These are phyloP conservation scores for Tulasnella sp. DNA, from an alignment of 768 basidiomycete genomes.

Conservation along the genomic window DNA sequence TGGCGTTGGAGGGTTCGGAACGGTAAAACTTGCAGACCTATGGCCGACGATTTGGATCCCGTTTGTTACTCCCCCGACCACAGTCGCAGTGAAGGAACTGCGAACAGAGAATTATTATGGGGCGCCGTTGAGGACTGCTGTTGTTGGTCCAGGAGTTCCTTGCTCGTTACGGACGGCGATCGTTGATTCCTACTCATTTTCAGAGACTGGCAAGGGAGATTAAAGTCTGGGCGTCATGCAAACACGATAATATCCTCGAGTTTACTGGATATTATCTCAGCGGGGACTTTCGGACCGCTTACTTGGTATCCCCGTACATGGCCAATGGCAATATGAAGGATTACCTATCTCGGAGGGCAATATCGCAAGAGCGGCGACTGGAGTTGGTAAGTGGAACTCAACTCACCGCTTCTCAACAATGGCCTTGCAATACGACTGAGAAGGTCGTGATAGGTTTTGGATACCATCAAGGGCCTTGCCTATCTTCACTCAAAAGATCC, in stretches of 20 bases:
- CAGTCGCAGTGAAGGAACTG: not conserved
- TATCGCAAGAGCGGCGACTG: not conserved
- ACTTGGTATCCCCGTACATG: not conserved
- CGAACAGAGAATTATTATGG: not conserved
- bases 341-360: not conserved
- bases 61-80: not conserved
- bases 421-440: not conserved
- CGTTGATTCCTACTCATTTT: not conserved
- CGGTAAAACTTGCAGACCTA: not conserved
- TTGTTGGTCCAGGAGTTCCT: not conserved
- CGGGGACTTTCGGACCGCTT: not conserved
- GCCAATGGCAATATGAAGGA: not conserved
- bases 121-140: not conserved
- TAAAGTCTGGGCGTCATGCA: not conserved
- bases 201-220: not conserved
- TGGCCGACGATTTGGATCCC: not conserved
- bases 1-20: not conserved
- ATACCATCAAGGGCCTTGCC: not conserved
- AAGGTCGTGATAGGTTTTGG: not conserved
- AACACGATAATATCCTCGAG: not conserved
- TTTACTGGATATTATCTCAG: not conserved
- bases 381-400: not conserved
- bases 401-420: not conserved
- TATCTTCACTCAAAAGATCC: conserved; percentile 1
- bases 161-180: not conserved